phyloP scores from a whole-genome alignment of 2,329 filamentous ascomycete genomes.

The Calonectria fujianensis region DNA sequence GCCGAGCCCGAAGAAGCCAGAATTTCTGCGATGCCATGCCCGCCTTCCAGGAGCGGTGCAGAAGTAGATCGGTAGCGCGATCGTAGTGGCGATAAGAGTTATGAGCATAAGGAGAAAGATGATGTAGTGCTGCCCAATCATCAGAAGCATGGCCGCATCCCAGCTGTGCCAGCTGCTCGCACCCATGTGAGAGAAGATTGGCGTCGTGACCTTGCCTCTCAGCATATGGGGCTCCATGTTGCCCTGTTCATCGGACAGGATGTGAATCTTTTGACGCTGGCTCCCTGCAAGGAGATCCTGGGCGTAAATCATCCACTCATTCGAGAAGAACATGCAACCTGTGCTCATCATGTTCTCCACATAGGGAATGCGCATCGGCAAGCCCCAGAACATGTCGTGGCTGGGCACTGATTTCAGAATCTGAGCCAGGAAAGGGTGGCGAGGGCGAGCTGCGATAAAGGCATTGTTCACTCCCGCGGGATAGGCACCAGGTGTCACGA shows the following conservation, averaged over 20 bases:
- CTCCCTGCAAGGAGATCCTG: slow-evolving; percentile 30
- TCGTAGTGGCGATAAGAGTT: background rate
- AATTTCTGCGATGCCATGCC: background rate
- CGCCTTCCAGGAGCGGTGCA: background rate
- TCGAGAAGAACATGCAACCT: slow-evolving; percentile 54
- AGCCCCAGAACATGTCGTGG: slow-evolving; percentile 50
- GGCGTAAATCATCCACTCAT: slow-evolving; percentile 52
- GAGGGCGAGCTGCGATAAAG: slow-evolving; percentile 4
- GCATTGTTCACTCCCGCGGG: slow-evolving; percentile 16
- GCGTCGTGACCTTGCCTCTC: slow-evolving; percentile 49
- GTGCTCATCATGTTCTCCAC: slow-evolving; percentile 55
- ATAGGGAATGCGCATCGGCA: slow-evolving; percentile 53
- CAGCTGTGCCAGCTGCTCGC: slow-evolving; percentile 55
- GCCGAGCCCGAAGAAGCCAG: background rate
- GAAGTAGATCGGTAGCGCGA: background rate
- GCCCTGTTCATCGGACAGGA: slow-evolving; percentile 30
- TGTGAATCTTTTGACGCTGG: background rate
- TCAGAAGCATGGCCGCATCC: slow-evolving; percentile 49
- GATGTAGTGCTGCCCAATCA: slow-evolving; percentile 47
- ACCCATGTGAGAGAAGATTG: slow-evolving; percentile 51
- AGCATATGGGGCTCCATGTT: slow-evolving; percentile 52
- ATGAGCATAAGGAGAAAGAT: background rate
- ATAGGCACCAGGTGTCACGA: slow-evolving; percentile 3
- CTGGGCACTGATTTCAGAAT: slow-evolving; percentile 47
- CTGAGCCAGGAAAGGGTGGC: slow-evolving; percentile 15